These are phyloP conservation scores for Ophiostoma populinum DNA, from an alignment of 2,329 filamentous ascomycete species.

Conservation along the genomic window DNA sequence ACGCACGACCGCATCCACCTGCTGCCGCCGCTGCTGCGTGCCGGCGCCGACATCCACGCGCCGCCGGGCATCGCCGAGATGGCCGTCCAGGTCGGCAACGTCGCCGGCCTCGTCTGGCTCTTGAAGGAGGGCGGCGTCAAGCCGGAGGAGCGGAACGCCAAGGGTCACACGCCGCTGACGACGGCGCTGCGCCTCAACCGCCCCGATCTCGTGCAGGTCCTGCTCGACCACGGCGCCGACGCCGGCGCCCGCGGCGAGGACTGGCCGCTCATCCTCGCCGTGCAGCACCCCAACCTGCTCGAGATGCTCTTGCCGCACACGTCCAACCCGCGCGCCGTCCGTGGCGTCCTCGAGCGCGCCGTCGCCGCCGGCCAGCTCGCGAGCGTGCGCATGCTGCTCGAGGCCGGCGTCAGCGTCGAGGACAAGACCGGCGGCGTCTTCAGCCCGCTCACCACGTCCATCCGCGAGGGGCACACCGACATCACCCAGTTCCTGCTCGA, in stretches of 20 bases:
- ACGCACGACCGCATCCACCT: constrained; percentile 15
- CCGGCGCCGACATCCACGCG: constrained; percentile 18
- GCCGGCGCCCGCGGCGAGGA: constrained; percentile 16
- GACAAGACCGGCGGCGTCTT: constrained; percentile 60
- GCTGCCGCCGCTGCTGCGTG: constrained; percentile 19
- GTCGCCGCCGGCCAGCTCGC: constrained; percentile 42
- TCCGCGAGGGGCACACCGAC: constrained; percentile 27
- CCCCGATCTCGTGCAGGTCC: constrained; percentile 27
- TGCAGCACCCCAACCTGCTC: constrained; percentile 41
- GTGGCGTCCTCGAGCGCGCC: constrained; percentile 16
- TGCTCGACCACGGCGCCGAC: constrained; percentile 20
- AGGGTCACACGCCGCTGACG: constrained; percentile 17
- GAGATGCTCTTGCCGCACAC: constrained; percentile 29
- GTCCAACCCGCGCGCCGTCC: constrained; percentile 29
- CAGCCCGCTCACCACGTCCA: constrained; percentile 21
- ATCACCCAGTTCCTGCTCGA: constrained; percentile 30
- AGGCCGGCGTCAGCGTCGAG: constrained; percentile 48
- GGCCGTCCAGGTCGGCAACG: constrained; percentile 17
- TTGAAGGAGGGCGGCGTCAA: constrained; percentile 20
- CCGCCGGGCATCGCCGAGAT: constrained; percentile 18
- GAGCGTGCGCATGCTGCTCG: constrained; percentile 46
- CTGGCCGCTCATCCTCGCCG: constrained; percentile 55
- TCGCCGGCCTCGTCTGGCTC: constrained; percentile 21
- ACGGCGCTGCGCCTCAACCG: constrained; percentile 22
- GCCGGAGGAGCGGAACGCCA: constrained; percentile 17